These are phyloP conservation scores for Lepiota brunneoincarnata DNA, from an alignment of 768 basidiomycete genomes.

Conservation along the genomic window DNA sequence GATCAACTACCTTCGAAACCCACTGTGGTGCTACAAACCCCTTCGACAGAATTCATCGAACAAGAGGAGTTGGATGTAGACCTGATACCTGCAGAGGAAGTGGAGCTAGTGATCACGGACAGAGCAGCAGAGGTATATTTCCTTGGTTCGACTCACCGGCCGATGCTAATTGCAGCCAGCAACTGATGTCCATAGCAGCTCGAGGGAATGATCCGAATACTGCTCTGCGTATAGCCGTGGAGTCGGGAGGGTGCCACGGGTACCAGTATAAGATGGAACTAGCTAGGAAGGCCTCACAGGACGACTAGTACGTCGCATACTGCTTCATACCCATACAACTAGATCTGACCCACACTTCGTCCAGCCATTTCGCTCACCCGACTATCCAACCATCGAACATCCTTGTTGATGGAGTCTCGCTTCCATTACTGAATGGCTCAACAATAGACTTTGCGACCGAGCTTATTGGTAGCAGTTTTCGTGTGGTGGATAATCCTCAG, in stretches of 20 bases:
- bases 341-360: constrained; percentile 4
- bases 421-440: constrained; percentile 82
- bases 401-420: constrained; percentile 82
- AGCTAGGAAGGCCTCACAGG: constrained; percentile 53
- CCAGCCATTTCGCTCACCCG: constrained; percentile 72
- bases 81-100: constrained; percentile 48
- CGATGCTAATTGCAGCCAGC: constrained; percentile 41
- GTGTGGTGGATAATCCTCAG: constrained; percentile 82
- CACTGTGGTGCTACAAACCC: constrained; percentile 48
- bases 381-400: constrained; percentile 70
- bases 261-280: constrained; percentile 95
- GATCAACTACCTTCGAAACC: constrained; percentile 41
- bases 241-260: constrained; percentile 95
- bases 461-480: constrained; percentile 90
- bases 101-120: constrained; percentile 61
- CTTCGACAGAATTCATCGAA: constrained; percentile 52
- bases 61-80: constrained; percentile 65
- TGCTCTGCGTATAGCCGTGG: constrained; percentile 80
- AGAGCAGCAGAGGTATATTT: constrained; percentile 68
- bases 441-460: constrained; percentile 92
- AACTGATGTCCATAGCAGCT: constrained; percentile 70
- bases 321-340: not conserved
- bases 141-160: not conserved
- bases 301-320: constrained; percentile 76
- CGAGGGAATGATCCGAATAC: constrained; percentile 60